Evolutionary conservation across 495 filamentous ascomycete species (phyloP).

Genomic region (Penicillium cataractarum): DNA sequence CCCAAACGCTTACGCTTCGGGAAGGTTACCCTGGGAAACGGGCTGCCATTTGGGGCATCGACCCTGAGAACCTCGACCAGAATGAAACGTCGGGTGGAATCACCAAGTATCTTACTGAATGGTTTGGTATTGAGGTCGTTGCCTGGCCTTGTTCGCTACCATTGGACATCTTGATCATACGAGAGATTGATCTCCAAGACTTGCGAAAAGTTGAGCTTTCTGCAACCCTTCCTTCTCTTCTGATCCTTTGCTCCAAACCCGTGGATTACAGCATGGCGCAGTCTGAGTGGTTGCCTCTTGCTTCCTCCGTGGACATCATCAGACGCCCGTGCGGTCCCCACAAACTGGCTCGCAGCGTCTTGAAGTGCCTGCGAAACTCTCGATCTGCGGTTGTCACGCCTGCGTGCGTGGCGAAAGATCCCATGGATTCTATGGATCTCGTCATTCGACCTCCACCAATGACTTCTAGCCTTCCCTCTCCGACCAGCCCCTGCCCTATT

Average conservation of each 20-base stretch:
- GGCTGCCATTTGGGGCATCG: conserved; percentile 34
- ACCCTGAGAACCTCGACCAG: conserved; percentile 19
- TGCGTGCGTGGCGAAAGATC: conserved; percentile 13
- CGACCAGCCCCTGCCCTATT: background rate
- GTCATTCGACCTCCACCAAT: background rate
- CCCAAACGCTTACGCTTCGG: conserved; percentile 33
- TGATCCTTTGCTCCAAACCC: conserved; percentile 42
- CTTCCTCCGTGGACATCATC: conserved; percentile 46
- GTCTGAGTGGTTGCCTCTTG: conserved; percentile 37
- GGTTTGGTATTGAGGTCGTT: conserved; percentile 51
- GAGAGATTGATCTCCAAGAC: conserved; percentile 38
- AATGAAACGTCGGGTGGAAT: conserved; percentile 29
- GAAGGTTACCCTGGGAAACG: conserved; percentile 31
- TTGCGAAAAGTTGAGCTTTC: conserved; percentile 19
- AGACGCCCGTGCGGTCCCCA: conserved; percentile 64
- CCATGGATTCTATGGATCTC: conserved; percentile 3
- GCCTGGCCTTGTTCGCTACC: conserved; percentile 33
- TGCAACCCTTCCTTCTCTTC: conserved; percentile 34
- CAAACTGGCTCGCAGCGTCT: conserved; percentile 61
- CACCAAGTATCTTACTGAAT: conserved; percentile 41
- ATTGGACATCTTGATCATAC: conserved; percentile 47
- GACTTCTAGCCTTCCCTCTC: conserved; percentile 2
- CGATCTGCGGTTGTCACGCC: conserved; percentile 22
- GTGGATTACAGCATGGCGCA: conserved; percentile 35
- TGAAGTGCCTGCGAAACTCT: conserved; percentile 35